Base-by-base conservation (phyloP, 495 filamentous ascomycete species). In the Tuber indicum region DNA sequence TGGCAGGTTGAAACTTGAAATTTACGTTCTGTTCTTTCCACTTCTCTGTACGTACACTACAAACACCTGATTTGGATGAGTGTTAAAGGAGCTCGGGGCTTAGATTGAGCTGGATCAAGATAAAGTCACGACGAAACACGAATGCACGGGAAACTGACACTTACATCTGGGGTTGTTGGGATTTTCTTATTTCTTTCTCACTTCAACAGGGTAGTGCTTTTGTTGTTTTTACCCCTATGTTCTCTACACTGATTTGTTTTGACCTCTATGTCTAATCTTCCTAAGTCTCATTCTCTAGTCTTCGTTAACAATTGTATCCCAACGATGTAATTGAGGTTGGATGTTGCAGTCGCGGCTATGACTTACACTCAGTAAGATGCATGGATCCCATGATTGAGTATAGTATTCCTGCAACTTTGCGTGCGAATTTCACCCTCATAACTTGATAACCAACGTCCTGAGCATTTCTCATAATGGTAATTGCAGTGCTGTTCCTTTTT, bases 91-190 rank as follows among this genome's bases (percentile, higher is more conserved):
- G 78, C 83, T 78, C 76, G 79, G 82, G 83, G 84, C 77, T 85
- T 85, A 83, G 79, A 81, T 75, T 70, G 62, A 76, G 76, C 75
- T 73, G 77, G 79, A 58, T 77, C 62, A 74, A 76, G 81, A 76
- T 86, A 75, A 82, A 82, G 83, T 81, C 77, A 83, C 84, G 84
- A 84, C 84, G 79, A 79, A 75, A 83, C 83, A 85, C 82, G 82
- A 77, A 80, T 78, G 73, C 79, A 84, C 77, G 74, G 78, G 81
- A 78, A 83, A 78, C 74, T 79, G 82, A 75, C 79, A 78, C 82
- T 78, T 79, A 75, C 74, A 82, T 78, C 78, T 72, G 78, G 77
- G 77, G 76, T 83, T 84, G 75, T 79, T 74, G 81, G 76, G 77
- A 74, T 80, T 79, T 72, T 79, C 83, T 83, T 84, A 78, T 78